Evolutionary conservation across 2,329 filamentous ascomycete species (phyloP), one percentile per base, ranked within the genome.

Genomic region (Hymenoscyphus repandus): DNA sequence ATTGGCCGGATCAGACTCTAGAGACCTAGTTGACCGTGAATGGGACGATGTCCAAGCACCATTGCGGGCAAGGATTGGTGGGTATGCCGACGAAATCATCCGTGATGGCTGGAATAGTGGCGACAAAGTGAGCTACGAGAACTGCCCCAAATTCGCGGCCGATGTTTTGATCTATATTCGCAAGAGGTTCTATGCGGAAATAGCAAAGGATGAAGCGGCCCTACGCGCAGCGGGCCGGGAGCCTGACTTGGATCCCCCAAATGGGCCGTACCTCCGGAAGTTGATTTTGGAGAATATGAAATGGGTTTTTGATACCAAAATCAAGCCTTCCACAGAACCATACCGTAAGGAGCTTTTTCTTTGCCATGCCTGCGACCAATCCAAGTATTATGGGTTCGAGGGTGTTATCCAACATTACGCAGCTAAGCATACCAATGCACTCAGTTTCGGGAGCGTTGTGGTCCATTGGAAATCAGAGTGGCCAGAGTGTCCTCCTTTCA

Each of bases 271-370:
- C 59, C 80, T 76, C 22, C 75, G 80, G 64, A 83, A 77, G 62
- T 72, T 92, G 47, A 86, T 84, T 1, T 70, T 93, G 58, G 88
- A 92, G 64, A 90, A 91, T 62, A 90, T 93, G 87, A 91, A 87
- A 67, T 92, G 85, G 82, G 73, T 91, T 30, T 91, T 87, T 65
- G 87, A 91, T 62, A 80, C 79, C 58, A 90, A 89, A 65, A 76
- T 93, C 64, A 88, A 83, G 62, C 80, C 81, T 20, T 69, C 81
- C 48, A 88, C 85, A 2, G 84, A 89, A 55, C 69, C 73, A 41
- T 76, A 77, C 59, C 75, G 82, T 58, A 86, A 83, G 62, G 86
- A 91, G 49, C 70, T 91, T 9, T 93, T 93, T 66, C 75, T 87
- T 51, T 93, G 88, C 70, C 83, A 81, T 59, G 78, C 74, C 30